Conservation (phyloP, 2,329 filamentous ascomycete genomes). For the Aspergillus costaricaensis region DNA sequence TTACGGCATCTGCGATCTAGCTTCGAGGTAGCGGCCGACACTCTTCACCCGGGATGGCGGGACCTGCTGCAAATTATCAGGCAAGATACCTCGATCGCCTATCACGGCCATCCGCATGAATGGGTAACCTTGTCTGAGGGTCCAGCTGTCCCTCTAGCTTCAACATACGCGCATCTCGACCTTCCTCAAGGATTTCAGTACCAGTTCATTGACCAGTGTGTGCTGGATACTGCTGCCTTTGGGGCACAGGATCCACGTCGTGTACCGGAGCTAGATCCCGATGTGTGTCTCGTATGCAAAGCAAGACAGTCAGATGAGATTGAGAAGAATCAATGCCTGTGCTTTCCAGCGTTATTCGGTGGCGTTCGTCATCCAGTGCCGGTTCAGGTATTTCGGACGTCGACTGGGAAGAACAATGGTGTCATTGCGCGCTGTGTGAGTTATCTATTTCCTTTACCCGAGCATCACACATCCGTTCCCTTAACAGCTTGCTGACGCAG, state of each 20-base stretch:
- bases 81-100: slow-evolving; percentile 16
- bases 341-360: slow-evolving; percentile 57
- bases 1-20: slow-evolving; percentile 49
- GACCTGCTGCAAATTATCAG: slow-evolving; percentile 39
- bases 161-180: slow-evolving; percentile 25
- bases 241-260: slow-evolving; percentile 54
- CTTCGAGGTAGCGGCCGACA: slow-evolving; percentile 57
- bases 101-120: slow-evolving; percentile 29
- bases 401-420: slow-evolving; percentile 58
- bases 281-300: slow-evolving; percentile 49
- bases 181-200: slow-evolving; percentile 24
- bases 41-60: slow-evolving; percentile 57
- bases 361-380: slow-evolving; percentile 45
- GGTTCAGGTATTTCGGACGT: slow-evolving; percentile 56
- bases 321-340: slow-evolving; percentile 53
- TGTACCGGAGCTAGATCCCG: slow-evolving; percentile 35
- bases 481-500: too few species aligned
- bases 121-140: slow-evolving; percentile 24
- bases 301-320: slow-evolving; percentile 55
- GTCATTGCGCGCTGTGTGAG: slow-evolving; percentile 35
- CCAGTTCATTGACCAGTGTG: slow-evolving; percentile 46
- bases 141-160: slow-evolving; percentile 16
- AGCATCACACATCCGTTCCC: too few species aligned
- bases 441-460: too few species aligned
- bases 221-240: slow-evolving; percentile 54